Percentiles rank a stretch among this genome's conserved stretches.
phyloP scores from a whole-genome alignment of 2,329 filamentous ascomycete genomes.

The Penicillium crustosum region DNA sequence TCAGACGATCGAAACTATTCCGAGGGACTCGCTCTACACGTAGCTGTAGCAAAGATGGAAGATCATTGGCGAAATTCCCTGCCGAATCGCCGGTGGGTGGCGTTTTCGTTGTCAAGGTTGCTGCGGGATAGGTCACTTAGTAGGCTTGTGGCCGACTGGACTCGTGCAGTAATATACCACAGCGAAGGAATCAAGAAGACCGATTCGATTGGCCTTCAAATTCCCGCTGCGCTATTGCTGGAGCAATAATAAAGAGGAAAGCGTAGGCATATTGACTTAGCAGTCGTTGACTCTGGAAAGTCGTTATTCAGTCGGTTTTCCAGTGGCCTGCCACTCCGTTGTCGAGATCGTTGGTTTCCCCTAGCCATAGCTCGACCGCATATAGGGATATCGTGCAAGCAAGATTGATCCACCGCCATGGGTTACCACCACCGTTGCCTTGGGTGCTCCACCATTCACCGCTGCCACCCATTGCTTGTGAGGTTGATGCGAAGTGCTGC shows the following conservation, averaged over 20 bases:
- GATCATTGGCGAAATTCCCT: background rate
- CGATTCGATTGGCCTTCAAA: background rate
- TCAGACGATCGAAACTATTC: background rate
- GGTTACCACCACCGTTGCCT: constrained; percentile 78
- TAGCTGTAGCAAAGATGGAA: background rate
- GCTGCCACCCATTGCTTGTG: constrained; percentile 58
- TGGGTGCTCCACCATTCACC: constrained; percentile 81
- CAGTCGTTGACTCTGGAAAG: background rate
- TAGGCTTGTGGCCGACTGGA: background rate
- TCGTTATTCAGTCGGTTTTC: constrained; percentile 75
- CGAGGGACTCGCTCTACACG: background rate
- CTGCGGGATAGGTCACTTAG: background rate
- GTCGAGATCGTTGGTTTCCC: constrained; percentile 70
- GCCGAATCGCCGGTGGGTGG: background rate
- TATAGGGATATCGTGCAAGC: constrained; percentile 87
- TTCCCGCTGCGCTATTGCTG: background rate
- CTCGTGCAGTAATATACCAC: background rate
- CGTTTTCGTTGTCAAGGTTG: background rate
- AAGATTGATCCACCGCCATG: constrained; percentile 92
- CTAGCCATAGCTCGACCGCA: constrained; percentile 83
- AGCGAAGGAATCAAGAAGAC: background rate
- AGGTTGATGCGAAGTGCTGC: constrained; percentile 85
- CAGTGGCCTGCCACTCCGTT: constrained; percentile 73
- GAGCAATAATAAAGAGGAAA: background rate
- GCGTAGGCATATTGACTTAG: background rate